Percentiles rank a stretch among this genome's conserved stretches.
Conservation (phyloP, 352 stramenopile species). For the Globisporangium yorkense region DNA sequence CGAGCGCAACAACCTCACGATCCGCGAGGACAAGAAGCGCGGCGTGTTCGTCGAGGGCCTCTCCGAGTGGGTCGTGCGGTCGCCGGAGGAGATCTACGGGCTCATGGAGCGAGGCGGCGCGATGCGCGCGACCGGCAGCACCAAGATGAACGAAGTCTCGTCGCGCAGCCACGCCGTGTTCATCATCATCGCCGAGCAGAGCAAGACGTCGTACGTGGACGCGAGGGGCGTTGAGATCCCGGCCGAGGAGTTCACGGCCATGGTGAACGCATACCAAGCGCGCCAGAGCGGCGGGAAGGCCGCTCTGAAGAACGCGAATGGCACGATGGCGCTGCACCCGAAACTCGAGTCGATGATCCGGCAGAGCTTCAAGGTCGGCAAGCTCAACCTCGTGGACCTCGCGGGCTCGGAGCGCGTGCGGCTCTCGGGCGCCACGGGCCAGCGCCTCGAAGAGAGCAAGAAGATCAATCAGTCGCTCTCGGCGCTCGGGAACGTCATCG, state of each 20-base stretch:
- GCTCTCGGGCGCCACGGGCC: constrained; percentile 79
- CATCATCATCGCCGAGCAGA: constrained; percentile 94
- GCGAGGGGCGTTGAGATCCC: constrained; percentile 71
- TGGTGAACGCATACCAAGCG: constrained; percentile 74
- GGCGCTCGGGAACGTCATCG: constrained; percentile 89
- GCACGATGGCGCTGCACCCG: constrained; percentile 35
- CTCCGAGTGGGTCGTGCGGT: constrained; percentile 93
- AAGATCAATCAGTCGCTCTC: constrained; percentile 93
- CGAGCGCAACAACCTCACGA: constrained; percentile 89
- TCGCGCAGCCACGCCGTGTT: constrained; percentile 91
- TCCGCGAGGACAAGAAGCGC: constrained; percentile 90
- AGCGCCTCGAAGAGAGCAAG: constrained; percentile 88
- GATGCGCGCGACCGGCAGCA: constrained; percentile 78
- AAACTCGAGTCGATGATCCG: constrained; percentile 87
- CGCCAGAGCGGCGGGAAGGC: constrained; percentile 21
- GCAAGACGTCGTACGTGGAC: constrained; percentile 87
- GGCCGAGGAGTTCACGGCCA: constrained; percentile 77
- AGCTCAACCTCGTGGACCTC: constrained; percentile 92
- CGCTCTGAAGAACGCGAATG: constrained; percentile 18
- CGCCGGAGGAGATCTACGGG: constrained; percentile 91
- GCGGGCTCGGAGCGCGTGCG: constrained; percentile 89
- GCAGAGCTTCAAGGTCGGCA: constrained; percentile 93
- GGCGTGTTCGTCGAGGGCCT: constrained; percentile 94
- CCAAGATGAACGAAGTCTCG: constrained; percentile 88
- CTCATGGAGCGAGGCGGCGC: constrained; percentile 90